Percentiles rank a stretch among this genome's conserved stretches.
Conservation (phyloP, 2,329 filamentous ascomycete species). For the Pyrenochaeta sp. region DNA sequence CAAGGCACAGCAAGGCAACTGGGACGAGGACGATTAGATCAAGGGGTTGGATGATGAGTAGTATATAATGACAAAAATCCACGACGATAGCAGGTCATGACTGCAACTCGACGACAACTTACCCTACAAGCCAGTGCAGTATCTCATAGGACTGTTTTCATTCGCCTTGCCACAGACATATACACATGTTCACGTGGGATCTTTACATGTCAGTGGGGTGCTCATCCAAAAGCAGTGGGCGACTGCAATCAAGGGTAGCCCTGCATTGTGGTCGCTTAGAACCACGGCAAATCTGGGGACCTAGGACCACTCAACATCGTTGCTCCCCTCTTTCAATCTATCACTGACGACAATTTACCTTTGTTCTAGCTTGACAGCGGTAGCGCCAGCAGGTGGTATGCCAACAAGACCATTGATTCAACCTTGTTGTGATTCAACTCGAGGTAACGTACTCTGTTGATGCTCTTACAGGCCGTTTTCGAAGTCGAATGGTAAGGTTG, state of each 20-base stretch:
- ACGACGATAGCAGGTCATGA: too few relatives aligned
- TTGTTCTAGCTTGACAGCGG: neutral
- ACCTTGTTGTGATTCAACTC: neutral
- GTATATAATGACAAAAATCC: too few relatives aligned
- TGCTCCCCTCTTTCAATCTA: neutral
- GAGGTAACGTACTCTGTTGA: too few relatives aligned
- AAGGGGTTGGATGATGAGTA: too few relatives aligned
- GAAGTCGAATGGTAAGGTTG: neutral
- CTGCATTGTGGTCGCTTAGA: neutral
- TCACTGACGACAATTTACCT: neutral
- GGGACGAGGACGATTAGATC: constrained; percentile 67
- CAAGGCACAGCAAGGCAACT: constrained; percentile 75
- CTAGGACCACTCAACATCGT: neutral
- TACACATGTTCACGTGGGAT: too few relatives aligned
- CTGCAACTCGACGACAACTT: too few relatives aligned
- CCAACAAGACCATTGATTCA: neutral
- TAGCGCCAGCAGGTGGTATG: neutral
- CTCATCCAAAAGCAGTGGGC: neutral
- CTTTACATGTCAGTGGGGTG: too few relatives aligned
- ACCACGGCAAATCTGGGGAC: neutral
- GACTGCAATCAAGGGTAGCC: neutral
- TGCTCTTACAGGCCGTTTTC: too few relatives aligned
- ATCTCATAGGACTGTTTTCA: too few relatives aligned
- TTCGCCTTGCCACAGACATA: too few relatives aligned
- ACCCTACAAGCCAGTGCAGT: too few relatives aligned